phyloP scores from a whole-genome alignment of 2,329 filamentous ascomycete genomes.

The Talaromyces rugulosus region DNA sequence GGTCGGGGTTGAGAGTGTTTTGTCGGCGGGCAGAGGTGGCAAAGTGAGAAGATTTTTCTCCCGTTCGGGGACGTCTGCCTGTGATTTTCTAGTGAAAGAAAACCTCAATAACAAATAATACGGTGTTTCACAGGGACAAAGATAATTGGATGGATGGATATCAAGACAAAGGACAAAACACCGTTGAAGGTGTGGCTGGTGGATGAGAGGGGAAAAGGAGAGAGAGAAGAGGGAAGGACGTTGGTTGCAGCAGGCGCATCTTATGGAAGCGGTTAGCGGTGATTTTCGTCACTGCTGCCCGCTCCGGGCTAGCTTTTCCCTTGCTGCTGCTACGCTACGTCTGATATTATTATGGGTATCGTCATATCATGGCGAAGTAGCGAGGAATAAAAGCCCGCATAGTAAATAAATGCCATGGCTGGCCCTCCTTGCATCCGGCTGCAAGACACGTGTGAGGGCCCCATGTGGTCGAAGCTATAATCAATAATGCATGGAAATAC shows the following conservation, averaged over 20 bases:
- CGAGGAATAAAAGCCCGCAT: background rate
- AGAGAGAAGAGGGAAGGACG: background rate
- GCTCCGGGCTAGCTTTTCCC: background rate
- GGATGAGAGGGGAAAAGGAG: background rate
- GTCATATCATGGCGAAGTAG: background rate
- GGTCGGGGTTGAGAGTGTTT: background rate
- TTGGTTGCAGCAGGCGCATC: background rate
- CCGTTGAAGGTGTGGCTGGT: constrained; percentile 1
- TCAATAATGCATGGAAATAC: background rate
- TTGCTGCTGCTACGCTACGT: background rate
- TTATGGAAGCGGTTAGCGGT: background rate
- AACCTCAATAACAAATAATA: background rate
- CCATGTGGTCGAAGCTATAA: background rate
- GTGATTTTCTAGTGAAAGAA: background rate
- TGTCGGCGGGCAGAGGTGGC: background rate
- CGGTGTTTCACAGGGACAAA: background rate
- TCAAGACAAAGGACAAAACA: background rate
- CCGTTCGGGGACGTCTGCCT: background rate
- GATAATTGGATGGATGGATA: background rate
- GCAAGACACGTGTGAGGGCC: background rate
- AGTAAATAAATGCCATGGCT: background rate
- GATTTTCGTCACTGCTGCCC: background rate
- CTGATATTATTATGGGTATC: background rate
- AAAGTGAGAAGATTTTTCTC: background rate
- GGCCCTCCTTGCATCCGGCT: background rate